phyloP scores from a whole-genome alignment of 495 filamentous ascomycete genomes.

The Podospora tetraspora region DNA sequence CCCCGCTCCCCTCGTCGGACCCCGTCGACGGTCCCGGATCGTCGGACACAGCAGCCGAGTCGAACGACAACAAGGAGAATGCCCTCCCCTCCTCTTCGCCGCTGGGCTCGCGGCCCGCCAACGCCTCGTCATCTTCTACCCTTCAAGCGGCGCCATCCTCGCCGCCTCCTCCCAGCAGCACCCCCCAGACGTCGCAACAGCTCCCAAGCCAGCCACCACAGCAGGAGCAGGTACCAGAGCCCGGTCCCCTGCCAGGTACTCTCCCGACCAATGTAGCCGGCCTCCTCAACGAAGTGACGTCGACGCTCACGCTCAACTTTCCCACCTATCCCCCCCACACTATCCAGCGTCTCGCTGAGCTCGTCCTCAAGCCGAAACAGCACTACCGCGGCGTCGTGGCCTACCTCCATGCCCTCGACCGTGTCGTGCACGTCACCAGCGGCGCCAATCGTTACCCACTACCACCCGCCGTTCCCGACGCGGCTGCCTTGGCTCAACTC shows the following conservation, averaged over 20 bases:
- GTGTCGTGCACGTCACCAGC: constrained; percentile 88
- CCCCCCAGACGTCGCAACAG: neutral
- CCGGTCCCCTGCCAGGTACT: constrained; percentile 17
- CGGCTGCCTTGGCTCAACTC: constrained; percentile 37
- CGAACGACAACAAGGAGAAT: constrained; percentile 48
- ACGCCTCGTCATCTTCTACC: constrained; percentile 19
- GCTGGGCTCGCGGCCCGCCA: constrained; percentile 13
- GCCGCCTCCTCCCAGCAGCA: neutral
- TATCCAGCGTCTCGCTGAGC: constrained; percentile 85
- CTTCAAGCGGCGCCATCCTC: constrained; percentile 1
- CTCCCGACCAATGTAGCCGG: constrained; percentile 60
- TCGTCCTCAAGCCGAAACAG: constrained; percentile 67
- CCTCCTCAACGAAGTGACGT: constrained; percentile 61
- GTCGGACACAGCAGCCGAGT: constrained; percentile 26
- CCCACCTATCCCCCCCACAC: constrained; percentile 78
- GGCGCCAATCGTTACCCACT: constrained; percentile 76
- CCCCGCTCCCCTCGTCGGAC: constrained; percentile 45
- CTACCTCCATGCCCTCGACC: constrained; percentile 86
- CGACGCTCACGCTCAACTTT: constrained; percentile 65
- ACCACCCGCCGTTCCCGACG: constrained; percentile 52
- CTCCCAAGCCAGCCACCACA: neutral
- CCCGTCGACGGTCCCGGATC: constrained; percentile 45
- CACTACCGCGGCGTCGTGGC: constrained; percentile 77
- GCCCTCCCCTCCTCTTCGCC: constrained; percentile 23
- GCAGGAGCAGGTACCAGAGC: constrained; percentile 13